Base-by-base conservation (phyloP, 768 basidiomycete genomes). In the Leucosporidium creatinivorum region DNA sequence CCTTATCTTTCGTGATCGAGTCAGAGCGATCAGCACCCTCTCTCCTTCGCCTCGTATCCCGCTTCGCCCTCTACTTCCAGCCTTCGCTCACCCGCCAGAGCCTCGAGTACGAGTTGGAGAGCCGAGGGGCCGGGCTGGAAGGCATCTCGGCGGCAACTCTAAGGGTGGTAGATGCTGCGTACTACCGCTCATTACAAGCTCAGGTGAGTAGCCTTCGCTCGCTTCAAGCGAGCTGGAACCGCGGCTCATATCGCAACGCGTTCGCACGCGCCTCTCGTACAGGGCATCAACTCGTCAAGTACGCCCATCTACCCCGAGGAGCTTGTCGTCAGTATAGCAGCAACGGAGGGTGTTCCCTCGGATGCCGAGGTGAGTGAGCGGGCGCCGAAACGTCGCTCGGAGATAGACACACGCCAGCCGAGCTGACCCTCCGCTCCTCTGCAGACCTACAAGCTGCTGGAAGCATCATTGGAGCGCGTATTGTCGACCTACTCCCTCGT, bases 1-100 rank as follows among this genome's bases (percentile, higher is more conserved):
- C 67, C 1, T 61, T 72, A 33, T 72, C 70, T 4, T 64, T 68
- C 58, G 47, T 68, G 48, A 36, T 67, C 51, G 64, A 62, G 18
- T 49, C 67, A 21, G 67, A 68, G 51, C 31, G 56, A 15, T 23
- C 44, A 8, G 18, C 48, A 0, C 47, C 69, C 3, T 62, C 33
- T 39, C 31, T 50, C 18, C 30, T 17, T n/a, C 48, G 49, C 21
- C 49, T 61, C 49, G 26, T 30, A 19, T 21, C 48, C 65, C 4
- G 47, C 28, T 3, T 36, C 36, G 55, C 64, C 2, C 47, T 1
- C 59, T 66, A 21, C 58, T 51, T 49, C 30, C 67, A 58, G 4
- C 67, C 70, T 5, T 39, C 58, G 21, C 31, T 69, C 39, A 1
- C 23, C 69, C 4, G 26, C 25, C 7, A 36, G 44, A 7, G 58